Evolutionary conservation across 2,329 filamentous ascomycete species (phyloP).

Genomic region (Penicillium sp.): DNA sequence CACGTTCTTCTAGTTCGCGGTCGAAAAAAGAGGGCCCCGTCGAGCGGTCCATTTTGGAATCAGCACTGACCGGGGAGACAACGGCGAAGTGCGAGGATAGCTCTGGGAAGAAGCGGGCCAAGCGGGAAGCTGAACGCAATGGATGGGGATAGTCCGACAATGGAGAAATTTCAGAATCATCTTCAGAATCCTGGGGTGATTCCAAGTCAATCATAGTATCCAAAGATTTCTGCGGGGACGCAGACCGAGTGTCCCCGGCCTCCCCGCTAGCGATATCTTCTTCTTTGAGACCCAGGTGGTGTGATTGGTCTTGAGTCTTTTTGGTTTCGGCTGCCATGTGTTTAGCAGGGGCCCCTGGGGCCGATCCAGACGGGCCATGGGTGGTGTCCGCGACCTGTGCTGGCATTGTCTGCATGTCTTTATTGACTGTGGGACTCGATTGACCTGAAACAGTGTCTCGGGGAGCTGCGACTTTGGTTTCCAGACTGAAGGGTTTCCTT

Average conservation of each 20-base stretch:
- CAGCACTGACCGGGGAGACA: slow-evolving; percentile 23
- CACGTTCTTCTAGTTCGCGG: slow-evolving; percentile 17
- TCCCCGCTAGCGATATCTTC: neutral
- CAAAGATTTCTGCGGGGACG: slow-evolving; percentile 12
- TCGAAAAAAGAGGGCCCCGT: slow-evolving; percentile 8
- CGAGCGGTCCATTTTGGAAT: slow-evolving; percentile 8
- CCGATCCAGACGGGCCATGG: neutral
- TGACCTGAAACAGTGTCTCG: slow-evolving; percentile 1
- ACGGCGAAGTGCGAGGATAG: slow-evolving; percentile 27
- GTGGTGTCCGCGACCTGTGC: neutral
- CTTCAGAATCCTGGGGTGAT: slow-evolving; percentile 12
- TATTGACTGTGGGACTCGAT: neutral
- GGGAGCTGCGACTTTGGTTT: neutral
- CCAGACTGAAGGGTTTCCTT: neutral
- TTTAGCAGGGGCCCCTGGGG: neutral
- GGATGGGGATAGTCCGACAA: slow-evolving; percentile 19
- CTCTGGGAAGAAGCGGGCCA: slow-evolving; percentile 33
- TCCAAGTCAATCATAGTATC: slow-evolving; percentile 17
- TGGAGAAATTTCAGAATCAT: slow-evolving; percentile 28
- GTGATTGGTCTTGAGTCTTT: neutral
- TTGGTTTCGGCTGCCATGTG: neutral
- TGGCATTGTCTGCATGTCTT: neutral
- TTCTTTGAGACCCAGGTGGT: neutral
- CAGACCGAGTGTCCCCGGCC: neutral
- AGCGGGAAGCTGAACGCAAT: slow-evolving; percentile 11